Evolutionary conservation across 345 rosid species (phyloP), one percentile per base, ranked within the genome.

Genomic region (Camelina neglecta): DNA sequence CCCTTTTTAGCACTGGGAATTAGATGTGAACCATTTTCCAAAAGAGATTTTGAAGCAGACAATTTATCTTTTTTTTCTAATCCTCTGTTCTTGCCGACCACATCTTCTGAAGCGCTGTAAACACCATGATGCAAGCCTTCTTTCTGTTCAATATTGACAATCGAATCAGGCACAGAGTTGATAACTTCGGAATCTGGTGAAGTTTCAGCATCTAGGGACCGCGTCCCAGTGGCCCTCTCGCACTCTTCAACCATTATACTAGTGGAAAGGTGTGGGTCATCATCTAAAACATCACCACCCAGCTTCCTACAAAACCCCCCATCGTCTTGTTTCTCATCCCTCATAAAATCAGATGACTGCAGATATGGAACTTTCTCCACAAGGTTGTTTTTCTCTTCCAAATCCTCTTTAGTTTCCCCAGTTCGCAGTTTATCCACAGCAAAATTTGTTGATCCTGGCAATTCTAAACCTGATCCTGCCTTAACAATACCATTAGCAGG

Each of bases 121-220:
- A 47, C 74, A 65, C 67, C 56, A 77, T 71, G 76, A 33, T 64
- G 82, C 59, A 73, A 69, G 69, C 71, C 81, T 74, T 76, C 91
- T 81, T 64, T 79, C 58, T 66, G 81, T 71, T 81, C 80, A 69
- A 79, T 73, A 72, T 72, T 78, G 41, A 59, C 75, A 72, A 82
- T 85, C 57, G 81, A 71, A 66, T 88, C 99, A 72, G 91, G 90
- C 81, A 80, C 83, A 68, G 76, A 33, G 85, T 92, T 89, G 38
- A 90, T 89, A 59, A 90, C 99, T 89, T 92, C 98, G n/a, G 99
- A 95, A 85, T 95, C 99, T 9, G 99, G 99, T 72, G 99, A 95
- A 73, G 98, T 92, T 83, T 88, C 97, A 64, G 93, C 83, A 77
- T 85, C 91, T 69, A 85, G 53, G 72, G 86, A 82, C 38, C 71